Evolutionary conservation across 306 rosid species (phyloP).

Genomic region (Dryas drummondii): DNA sequence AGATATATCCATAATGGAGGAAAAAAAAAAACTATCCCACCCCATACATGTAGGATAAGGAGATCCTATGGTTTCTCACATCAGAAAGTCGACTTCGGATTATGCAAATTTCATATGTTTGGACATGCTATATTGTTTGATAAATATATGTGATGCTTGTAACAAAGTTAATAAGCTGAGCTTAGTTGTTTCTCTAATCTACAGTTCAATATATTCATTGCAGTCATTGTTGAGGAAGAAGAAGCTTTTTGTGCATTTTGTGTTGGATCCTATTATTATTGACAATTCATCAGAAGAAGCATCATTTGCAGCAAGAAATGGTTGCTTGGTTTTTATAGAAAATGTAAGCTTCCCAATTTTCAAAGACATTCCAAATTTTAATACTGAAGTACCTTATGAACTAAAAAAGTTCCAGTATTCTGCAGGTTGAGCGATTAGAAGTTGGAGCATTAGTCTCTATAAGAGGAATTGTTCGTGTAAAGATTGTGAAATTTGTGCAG

Average conservation of each 20-base stretch:
- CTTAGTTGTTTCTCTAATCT: background rate
- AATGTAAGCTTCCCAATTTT: constrained; percentile 37
- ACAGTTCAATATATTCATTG: background rate
- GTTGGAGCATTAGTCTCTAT: constrained; percentile 53
- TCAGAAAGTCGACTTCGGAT: background rate
- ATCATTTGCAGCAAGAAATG: constrained; percentile 50
- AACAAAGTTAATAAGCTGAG: background rate
- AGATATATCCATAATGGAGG: background rate
- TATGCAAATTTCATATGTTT: background rate
- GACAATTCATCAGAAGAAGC: constrained; percentile 40
- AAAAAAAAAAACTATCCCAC: background rate
- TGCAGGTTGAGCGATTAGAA: constrained; percentile 46
- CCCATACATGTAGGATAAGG: background rate
- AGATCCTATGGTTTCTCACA: background rate
- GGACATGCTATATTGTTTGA: background rate
- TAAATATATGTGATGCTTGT: background rate
- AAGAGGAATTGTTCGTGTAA: constrained; percentile 47
- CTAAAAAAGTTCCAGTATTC: constrained; percentile 29
- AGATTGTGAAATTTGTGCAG: constrained; percentile 36
- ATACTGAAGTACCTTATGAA: background rate
- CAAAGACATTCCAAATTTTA: background rate
- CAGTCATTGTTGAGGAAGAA: constrained; percentile 40
- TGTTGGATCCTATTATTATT: constrained; percentile 45
- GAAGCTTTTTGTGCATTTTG: constrained; percentile 51
- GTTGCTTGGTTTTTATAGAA: constrained; percentile 44